Base-by-base conservation (phyloP, 306 rosid genomes). In the Castanea crenata region DNA sequence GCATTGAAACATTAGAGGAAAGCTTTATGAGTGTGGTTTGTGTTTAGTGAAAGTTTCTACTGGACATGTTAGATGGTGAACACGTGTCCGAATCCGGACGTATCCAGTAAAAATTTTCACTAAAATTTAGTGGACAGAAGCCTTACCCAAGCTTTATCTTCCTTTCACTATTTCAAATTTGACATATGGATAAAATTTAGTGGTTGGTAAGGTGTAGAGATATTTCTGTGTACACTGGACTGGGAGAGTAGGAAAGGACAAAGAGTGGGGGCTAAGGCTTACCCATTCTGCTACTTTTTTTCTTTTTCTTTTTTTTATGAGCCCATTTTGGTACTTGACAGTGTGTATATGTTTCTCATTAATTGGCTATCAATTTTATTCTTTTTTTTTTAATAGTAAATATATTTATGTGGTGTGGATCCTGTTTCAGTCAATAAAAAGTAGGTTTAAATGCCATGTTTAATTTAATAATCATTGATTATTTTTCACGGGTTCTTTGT, bases 181-280 rank as follows among this genome's bases (percentile, higher is more conserved):
- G 4, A 49, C 65, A 83, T 55, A 81, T 80, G 85, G 49, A 31
- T 1, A 0, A n/a, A 67, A 23, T 6, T 23, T 0, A 71, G n/a
- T 80, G 34, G 80, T 16, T 3, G 59, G 49, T 0, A 9, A 15
- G 4, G 16, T 14, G 16, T 58, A 23, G 9, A 49, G 3, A 3
- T 2, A 5, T 25, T 54, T 4, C 23, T 57, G 63, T 51, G 11
- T 13, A 55, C 46, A 68, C 41, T 18, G 63, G 69, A 86, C 34
- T 4, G 67, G 16, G 44, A 80, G 83, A 77, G 55, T 67, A 76
- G 91, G 81, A 75, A 83, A 71, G 76, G 82, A 74, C 78, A 76
- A 83, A 15, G 54, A 10, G 54, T 38, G 46, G 11, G 46, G 11
- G 46, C 46, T 38, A 38, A 38, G 73, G 78, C 56, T 29, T 29